Evolutionary conservation across 176 grass and related monocot species (phyloP).

Genomic region (Puccinellia tenuiflora): DNA sequence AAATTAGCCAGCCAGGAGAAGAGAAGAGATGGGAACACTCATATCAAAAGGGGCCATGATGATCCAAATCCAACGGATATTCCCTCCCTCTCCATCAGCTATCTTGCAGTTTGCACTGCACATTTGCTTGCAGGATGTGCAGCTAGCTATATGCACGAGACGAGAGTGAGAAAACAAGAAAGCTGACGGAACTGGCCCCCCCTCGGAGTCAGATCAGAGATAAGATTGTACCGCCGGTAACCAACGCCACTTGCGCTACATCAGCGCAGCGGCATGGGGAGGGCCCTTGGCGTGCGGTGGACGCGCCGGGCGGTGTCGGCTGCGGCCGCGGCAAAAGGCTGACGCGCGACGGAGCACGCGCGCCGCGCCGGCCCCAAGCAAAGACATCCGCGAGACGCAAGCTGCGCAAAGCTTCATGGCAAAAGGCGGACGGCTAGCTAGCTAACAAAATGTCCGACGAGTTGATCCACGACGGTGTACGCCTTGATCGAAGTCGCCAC

Average conservation of each 20-base stretch:
- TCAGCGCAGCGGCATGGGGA: not conserved
- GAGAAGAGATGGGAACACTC: not conserved
- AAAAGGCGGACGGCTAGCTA: not conserved
- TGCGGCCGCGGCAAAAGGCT: constrained; percentile 40
- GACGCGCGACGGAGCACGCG: constrained; percentile 31
- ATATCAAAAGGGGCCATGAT: constrained; percentile 21
- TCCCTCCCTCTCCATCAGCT: constrained; percentile 13
- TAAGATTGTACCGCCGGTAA: not conserved
- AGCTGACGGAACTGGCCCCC: not conserved
- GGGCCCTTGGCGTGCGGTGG: constrained; percentile 39
- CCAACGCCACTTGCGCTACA: not conserved
- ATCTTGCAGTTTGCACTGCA: not conserved
- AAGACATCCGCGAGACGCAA: not conserved
- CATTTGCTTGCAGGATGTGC: not conserved
- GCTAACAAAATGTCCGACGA: not conserved
- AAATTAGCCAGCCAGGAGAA: not conserved
- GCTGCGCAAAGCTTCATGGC: not conserved
- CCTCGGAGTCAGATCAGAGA: constrained; percentile 1
- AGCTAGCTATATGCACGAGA: not conserved
- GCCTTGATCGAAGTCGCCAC: not conserved
- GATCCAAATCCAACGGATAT: constrained; percentile 35
- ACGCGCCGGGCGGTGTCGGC: constrained; percentile 36
- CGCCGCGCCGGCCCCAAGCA: not conserved
- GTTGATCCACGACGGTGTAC: not conserved
- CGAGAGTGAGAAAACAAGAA: not conserved